Base-by-base conservation (phyloP, 2,329 filamentous ascomycete genomes). In the Alternaria panax region DNA sequence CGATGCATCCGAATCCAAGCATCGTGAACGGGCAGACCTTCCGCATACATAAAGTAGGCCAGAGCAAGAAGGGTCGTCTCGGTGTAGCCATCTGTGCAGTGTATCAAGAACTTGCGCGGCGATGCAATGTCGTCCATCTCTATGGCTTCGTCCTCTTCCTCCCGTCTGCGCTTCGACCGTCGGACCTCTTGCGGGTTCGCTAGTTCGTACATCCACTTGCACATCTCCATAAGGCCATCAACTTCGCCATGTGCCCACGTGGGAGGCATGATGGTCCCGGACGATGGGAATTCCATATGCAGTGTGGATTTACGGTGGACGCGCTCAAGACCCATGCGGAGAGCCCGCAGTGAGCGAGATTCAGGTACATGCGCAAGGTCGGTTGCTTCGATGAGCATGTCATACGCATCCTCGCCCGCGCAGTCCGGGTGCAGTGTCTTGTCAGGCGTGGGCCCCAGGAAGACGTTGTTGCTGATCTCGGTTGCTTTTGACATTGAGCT, bases 1-100 rank as follows among this genome's bases (percentile, higher is more conserved):
- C 88, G 89, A 75, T 99, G 95, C 48, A 99, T 82, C 59, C 88
- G 85, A 9, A 98, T 83, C 93, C 93, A 98, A 8, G 95, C 93
- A 56, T 93, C 88, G 27, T 93, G 90, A 0, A 94, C 86, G 0
- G 93, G 86, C 11, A 88, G 83, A 7, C 92, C 92, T 62, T 95
- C 92, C 54, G 91, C 92, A 78, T 93, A 99, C 85, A 96, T 96
- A 75, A 90, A 92, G 78, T 99, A 99, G 9, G 94, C 92, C 38
- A 99, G 87, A 2, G 87, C 92, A 18, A 99, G 84, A 77, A 99
- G 85, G 2, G 93, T 93, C 1, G 91, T 94, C 78, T 99, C 95
- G 0, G 95, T 99, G 72, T 99, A 99, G 18, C 95, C 95, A 77
- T 99, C 95, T 2, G 90, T 89, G 77, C 95, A 98, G 78, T 98